Base-by-base conservation (phyloP, 805 yeast species). In the Tanozyma kutaoensis region DNA sequence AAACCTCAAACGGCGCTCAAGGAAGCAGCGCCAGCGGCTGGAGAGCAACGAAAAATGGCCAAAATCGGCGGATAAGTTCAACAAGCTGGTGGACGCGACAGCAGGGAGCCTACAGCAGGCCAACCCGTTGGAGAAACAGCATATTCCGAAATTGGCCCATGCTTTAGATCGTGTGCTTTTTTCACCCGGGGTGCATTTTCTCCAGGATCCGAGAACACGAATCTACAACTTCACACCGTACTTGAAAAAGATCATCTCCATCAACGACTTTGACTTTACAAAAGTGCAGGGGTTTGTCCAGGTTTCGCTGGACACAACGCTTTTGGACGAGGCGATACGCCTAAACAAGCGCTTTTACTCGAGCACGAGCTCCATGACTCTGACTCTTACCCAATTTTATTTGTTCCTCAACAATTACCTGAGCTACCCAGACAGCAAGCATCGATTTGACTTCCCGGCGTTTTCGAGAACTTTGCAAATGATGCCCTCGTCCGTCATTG, bases 351-450 rank as follows among this genome's bases (percentile, higher is more conserved):
- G 43, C 30, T 88, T 62, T 44, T 69, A 67, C 31, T 79, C 93
- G 2, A 84, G 95, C 1, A 85, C 97, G 0, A 79, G 93, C 12
- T 79, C 95, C 1, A 67, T 88, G 80, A 86, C 97, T 0, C 62
- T 75, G 1, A 52, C 75, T 1, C 59, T 88, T 24, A 60, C 74
- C 3, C 93, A 85, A 26, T 56, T 88, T 32, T 95, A 91, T 50
- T 62, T 61, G 32, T 52, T 81, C 8, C 44, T 91, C 22, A 72
- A 76, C 39, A 60, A 55, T 30, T 58, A 55, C 34, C 23, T 32
- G 11, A 15, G 27, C 9, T 27, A 37, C 14, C 33, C 37, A 3
- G 24, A 25, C 7, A 28, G 39, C 2, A 34, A 33, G 10, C 28
- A 37, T 9, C 38, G 63, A 20, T 55, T 56, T 28, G 37, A 41